Evolutionary conservation across 2,329 filamentous ascomycete species (phyloP).

Genomic region (Ceratocystis albifundus): DNA sequence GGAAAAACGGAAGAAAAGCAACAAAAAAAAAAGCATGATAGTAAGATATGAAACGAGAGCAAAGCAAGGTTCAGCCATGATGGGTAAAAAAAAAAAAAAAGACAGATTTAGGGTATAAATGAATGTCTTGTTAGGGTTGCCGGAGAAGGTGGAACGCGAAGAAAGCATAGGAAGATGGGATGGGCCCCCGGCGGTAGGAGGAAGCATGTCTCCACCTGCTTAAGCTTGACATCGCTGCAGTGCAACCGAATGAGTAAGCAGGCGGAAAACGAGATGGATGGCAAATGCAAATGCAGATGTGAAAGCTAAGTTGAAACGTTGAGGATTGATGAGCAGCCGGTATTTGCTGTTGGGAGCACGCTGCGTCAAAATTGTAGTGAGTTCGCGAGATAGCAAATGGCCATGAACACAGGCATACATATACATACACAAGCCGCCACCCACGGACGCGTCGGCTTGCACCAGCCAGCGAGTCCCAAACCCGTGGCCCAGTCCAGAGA

Average conservation of each 20-base stretch:
- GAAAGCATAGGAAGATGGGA: background rate
- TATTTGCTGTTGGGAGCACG: no score
- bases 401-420: background rate
- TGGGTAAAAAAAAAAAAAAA: background rate
- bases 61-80: background rate
- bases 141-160: no score
- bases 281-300: background rate
- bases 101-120: background rate
- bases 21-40: background rate
- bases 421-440: background rate
- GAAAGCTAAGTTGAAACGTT: background rate
- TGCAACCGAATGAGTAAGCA: conserved; percentile 4
- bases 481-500: background rate
- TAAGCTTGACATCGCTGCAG: background rate
- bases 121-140: background rate
- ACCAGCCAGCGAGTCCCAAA: background rate
- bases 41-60: background rate
- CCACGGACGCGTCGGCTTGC: background rate
- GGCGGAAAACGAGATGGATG: background rate
- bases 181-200: background rate
- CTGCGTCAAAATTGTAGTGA: no score
- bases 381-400: background rate
- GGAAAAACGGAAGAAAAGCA: background rate
- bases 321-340: background rate
- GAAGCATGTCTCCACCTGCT: conserved; percentile 1